Evolutionary conservation across 164 flowering plant species (phyloP).

Genomic region (Kalanchoe fedtschenkoi): DNA sequence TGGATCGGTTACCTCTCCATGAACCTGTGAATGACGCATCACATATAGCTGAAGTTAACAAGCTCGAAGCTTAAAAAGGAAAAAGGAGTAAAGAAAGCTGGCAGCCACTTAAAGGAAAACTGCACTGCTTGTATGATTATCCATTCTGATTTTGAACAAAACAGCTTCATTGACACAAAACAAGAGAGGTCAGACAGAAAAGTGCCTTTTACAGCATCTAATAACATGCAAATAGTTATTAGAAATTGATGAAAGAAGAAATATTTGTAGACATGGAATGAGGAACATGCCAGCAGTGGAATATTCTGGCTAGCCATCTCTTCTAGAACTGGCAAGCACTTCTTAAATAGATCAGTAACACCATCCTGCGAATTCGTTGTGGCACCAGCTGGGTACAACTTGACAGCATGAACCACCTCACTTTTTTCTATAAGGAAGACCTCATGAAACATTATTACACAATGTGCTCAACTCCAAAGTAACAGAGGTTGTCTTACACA

Average conservation of each 20-base stretch:
- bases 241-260: neutral
- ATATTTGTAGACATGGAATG: neutral
- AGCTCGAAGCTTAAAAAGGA: neutral
- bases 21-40: slow-evolving; percentile 45
- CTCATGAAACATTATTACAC: neutral
- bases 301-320: slow-evolving; percentile 87
- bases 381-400: slow-evolving; percentile 97
- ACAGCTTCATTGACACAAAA: neutral
- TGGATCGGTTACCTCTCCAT: slow-evolving; percentile 93
- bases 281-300: slow-evolving; percentile 67
- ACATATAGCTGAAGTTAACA: neutral
- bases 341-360: slow-evolving; percentile 87
- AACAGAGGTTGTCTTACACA: neutral
- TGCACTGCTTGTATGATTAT: neutral
- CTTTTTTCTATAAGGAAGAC: slow-evolving; percentile 43
- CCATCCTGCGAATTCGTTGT: slow-evolving; percentile 99
- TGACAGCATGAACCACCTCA: slow-evolving; percentile 82
- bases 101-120: neutral
- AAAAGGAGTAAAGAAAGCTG: neutral
- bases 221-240: no score
- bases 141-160: neutral
- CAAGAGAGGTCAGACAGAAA: neutral
- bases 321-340: slow-evolving; percentile 78
- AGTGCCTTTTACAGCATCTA: neutral
- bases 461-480: neutral